Base-by-base conservation (phyloP, 371 early-diverging fungal species). In the Mucor piriformis region DNA sequence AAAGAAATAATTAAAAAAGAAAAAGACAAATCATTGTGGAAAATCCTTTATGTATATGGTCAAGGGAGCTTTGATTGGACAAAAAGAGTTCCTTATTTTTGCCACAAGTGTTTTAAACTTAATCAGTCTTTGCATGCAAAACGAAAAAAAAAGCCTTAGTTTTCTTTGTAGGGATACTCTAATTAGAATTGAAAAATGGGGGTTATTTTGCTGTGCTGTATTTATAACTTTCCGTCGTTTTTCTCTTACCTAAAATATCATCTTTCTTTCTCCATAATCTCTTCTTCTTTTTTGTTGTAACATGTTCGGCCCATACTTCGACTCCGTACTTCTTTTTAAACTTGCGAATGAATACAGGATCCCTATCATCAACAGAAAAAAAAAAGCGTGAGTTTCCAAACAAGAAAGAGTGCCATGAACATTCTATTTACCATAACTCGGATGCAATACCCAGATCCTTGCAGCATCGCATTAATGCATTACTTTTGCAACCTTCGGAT, bases 401-500 rank as follows among this genome's bases (percentile, higher is more conserved):
- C 13, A 37, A 37, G n/a, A n/a, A n/a, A n/a, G n/a, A n/a, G n/a
- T n/a, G n/a, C n/a, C n/a, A n/a, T n/a, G n/a, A n/a, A n/a, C n/a
- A n/a, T n/a, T n/a, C n/a, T n/a, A n/a, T 24, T 24, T 46, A 46
- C 98, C 97, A 97, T 59, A 98, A 76, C 70, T 98, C 97, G 33
- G 88, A 89, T 8, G 95, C 94, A 48, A 95, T 80, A 32, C 97
- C 97, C 44, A 98, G 73, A 77, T 98, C 98, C 71, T 98, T 98
- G 81, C 97, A 98, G 76, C 97, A 96, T 35, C 97, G 85, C 88
- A 96, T 93, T 61, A 98, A 74, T 7, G 98, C 97, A 68, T 96
- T 97, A 46, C 91, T 90, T 70, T 94, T 96, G 68, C 89, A 88
- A 4, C 95, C 96, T 78, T 98, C 97, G 0, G 92, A 83, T 0